Base-by-base conservation (phyloP, 371 early-diverging fungal species). In the Mucor circinelloides region DNA sequence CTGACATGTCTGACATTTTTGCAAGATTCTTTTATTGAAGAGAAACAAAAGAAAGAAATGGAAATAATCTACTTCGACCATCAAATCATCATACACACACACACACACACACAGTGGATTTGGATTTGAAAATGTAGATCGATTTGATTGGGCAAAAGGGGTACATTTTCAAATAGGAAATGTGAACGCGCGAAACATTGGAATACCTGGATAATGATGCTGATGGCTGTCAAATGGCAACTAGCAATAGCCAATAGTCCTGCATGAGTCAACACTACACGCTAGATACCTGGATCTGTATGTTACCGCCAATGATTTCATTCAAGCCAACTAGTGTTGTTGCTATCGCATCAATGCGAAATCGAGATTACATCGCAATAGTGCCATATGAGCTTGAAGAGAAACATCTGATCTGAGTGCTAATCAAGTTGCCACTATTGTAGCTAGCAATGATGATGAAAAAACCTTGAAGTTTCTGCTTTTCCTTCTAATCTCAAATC, bases 1-100 rank as follows among this genome's bases (percentile, higher is more conserved):
- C 86, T 58, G 84, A 81, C 67, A 76, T 72, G 72, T 84, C 84
- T 61, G 82, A 80, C 82, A 81, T 80, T 38, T 25, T 68, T 44
- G 21, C 9, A 19, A 52, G 21, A 38, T 38, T n/a, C 44, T 42
- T 56, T 21, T 58, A 46, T 19, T 25, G 9, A 46, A 34, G 21
- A 19, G 42, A 46, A 34, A 34, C 46, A 31, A 58, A 64, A 58
- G 58, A 64, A 56, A 23, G 31, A 55, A 31, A 55, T 55, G 31
- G 55, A 55, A 36, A 31, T 31, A 31, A 7, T 28, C 30, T 55
- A 15, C 13, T 55, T 50, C 23, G 50, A 50, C 38, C 6, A 13
- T 38, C 10, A 38, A 38, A 30, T 3, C 30, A 30, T 30, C 30
- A 30, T 30, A n/a, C n/a, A n/a, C n/a, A 34, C 42, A 40, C 17